Evolutionary conservation across 1,139 yeast genomes (phyloP).

Genomic region (Geotrichum fermentans): DNA sequence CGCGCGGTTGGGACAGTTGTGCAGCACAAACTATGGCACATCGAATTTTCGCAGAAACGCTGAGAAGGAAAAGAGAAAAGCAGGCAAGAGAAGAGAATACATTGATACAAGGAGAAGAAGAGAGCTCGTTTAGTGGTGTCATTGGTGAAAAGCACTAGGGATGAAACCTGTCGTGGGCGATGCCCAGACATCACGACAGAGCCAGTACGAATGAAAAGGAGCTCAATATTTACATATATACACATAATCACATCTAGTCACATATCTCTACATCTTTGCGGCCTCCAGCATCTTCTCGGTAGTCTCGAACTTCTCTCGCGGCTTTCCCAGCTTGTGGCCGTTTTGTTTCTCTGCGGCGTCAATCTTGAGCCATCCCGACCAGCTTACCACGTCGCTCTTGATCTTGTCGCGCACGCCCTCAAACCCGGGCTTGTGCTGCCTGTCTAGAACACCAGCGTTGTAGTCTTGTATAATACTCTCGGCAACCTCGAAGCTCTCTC

Average conservation of each 20-base stretch:
- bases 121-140: no score
- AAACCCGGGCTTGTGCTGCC: conserved; percentile 32
- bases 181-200: no score
- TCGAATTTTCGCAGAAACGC: no score
- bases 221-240: no score
- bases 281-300: conserved; percentile 50
- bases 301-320: conserved; percentile 53
- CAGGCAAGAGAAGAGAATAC: no score
- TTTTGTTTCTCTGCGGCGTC: conserved; percentile 49
- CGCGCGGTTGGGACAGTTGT: conserved; percentile 3
- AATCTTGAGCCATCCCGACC: conserved; percentile 71
- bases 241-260: background rate
- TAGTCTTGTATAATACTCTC: conserved; percentile 55
- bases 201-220: no score
- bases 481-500: conserved; percentile 75
- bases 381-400: conserved; percentile 43
- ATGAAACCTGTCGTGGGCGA: no score
- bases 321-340: conserved; percentile 50
- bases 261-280: background rate
- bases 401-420: conserved; percentile 36
- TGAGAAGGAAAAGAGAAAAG: no score
- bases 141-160: no score
- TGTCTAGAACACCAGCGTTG: conserved; percentile 22
- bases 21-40: conserved; percentile 2
- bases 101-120: no score